Base-by-base conservation (phyloP, 192 early-diverging fungal species). In the Mortierella antarctica region DNA sequence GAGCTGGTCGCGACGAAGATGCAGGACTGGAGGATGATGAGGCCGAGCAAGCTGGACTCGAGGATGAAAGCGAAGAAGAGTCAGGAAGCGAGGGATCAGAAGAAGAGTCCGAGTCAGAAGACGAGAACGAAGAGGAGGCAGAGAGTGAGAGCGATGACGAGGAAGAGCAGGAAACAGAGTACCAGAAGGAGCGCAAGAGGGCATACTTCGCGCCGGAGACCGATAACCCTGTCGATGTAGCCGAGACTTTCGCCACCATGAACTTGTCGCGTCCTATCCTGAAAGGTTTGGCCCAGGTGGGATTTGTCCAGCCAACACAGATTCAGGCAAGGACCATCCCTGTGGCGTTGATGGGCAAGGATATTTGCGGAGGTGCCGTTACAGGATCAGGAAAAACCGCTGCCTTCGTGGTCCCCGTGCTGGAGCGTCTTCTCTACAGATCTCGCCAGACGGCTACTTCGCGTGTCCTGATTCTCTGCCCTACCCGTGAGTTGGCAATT, bases 351-450 rank as follows among this genome's bases (percentile, higher is more conserved):
- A 91, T 97, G 69, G 98, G 97, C 65, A 94, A 93, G 70, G 98
- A 99, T 77, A 96, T 99, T 63, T 99, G 97, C 83, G 98, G 96
- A 82, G 94, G 96, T 61, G 98, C 98, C 13, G 93, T 96, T 41
- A 99, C 98, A 2, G 98, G 98, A 55, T 99, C 97, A 49, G 98
- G 98, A 74, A 99, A 99, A 81, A 99, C 98, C 1, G 95, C 93
- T 10, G 98, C 98, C 0, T 99, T 99, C 85, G 79, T 99, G 62
- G 92, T 99, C 7, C 98, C 98, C 7, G 91, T 98, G 46, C 84
- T 99, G 61, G 98, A 99, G 83, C 90, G 97, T 78, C 89, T 99
- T 15, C 86, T 97, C 20, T 98, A 93, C 85, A 89, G 96, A 53
- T 95, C 97, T 31, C 92, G 93, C 73, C 88, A 93, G 56, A 82